These are phyloP conservation scores for Linnemannia exigua DNA, from an alignment of 192 early-diverging fungal species.

Conservation along the genomic window DNA sequence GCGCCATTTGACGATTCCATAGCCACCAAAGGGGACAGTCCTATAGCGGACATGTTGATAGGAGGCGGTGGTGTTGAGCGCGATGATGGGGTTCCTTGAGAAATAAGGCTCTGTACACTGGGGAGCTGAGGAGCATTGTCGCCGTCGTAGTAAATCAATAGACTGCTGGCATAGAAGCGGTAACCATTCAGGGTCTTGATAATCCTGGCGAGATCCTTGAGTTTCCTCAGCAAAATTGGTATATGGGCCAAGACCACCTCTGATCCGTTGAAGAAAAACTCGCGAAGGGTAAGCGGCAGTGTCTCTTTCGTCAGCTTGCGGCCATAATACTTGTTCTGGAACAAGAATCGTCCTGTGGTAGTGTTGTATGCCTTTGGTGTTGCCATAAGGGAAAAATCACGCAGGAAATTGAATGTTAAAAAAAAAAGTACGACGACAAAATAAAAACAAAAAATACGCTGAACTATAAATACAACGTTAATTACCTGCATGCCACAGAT, in stretches of 20 bases:
- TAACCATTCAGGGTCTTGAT: constrained; percentile 84
- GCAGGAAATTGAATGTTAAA: neutral
- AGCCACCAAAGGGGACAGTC: neutral
- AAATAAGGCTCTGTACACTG: neutral
- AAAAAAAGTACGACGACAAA: no score
- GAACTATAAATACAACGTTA: neutral
- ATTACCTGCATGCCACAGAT: constrained; percentile 98
- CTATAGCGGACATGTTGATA: neutral
- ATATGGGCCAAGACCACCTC: constrained; percentile 82
- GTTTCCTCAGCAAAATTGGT: constrained; percentile 81
- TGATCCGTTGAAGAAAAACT: constrained; percentile 91
- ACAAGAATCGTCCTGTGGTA: constrained; percentile 78
- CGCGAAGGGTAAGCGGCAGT: constrained; percentile 82
- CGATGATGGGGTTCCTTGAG: neutral
- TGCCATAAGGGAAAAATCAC: constrained; percentile 6
- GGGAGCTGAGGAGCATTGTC: constrained; percentile 21
- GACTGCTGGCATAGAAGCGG: constrained; percentile 92
- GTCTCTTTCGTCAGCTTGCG: constrained; percentile 84
- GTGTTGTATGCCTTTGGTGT: constrained; percentile 83
- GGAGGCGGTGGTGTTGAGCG: neutral
- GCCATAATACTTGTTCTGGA: constrained; percentile 97
- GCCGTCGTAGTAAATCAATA: constrained; percentile 96
- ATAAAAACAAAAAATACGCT: constrained; percentile 10
- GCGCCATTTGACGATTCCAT: neutral
- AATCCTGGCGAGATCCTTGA: constrained; percentile 80